These are phyloP conservation scores for Parachaetomium inaequale DNA, from an alignment of 495 filamentous ascomycete species.

Conservation along the genomic window DNA sequence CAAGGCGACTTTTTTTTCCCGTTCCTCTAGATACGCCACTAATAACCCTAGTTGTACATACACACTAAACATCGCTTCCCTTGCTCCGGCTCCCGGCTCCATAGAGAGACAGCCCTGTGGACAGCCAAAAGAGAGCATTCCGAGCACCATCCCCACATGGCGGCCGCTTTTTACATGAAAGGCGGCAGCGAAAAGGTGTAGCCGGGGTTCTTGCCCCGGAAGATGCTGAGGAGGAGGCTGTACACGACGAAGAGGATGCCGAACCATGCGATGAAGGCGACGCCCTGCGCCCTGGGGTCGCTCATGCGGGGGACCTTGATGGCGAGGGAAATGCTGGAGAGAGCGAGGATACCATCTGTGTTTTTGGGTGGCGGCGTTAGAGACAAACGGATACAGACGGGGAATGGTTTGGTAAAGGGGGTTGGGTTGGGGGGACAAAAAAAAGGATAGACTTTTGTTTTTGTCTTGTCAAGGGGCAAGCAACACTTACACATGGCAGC, in stretches of 20 bases:
- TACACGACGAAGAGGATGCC: slow-evolving; percentile 76
- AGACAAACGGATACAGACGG: not conserved
- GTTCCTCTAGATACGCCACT: slow-evolving; percentile 21
- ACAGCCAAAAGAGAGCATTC: not conserved
- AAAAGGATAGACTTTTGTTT: not conserved
- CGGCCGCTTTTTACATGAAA: slow-evolving; percentile 52
- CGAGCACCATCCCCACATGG: not conserved
- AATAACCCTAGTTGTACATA: slow-evolving; percentile 9
- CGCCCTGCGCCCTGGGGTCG: slow-evolving; percentile 71
- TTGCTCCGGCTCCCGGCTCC: not conserved
- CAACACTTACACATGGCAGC: slow-evolving; percentile 87
- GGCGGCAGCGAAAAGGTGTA: slow-evolving; percentile 95
- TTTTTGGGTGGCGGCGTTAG: slow-evolving; percentile 25
- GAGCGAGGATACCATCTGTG: slow-evolving; percentile 85
- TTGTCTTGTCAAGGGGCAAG: not conserved
- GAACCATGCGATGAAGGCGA: slow-evolving; percentile 80
- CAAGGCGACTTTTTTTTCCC: slow-evolving; percentile 12
- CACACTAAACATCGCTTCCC: not conserved
- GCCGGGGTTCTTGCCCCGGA: slow-evolving; percentile 89
- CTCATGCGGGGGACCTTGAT: slow-evolving; percentile 86
- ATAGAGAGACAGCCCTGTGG: not conserved
- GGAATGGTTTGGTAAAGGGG: too few species aligned
- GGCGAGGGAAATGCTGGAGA: slow-evolving; percentile 82
- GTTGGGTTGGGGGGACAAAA: not conserved
- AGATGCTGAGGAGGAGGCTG: slow-evolving; percentile 90